Evolutionary conservation across 2,329 filamentous ascomycete genomes (phyloP).

Genomic region (Phaeomoniella chlamydospora): DNA sequence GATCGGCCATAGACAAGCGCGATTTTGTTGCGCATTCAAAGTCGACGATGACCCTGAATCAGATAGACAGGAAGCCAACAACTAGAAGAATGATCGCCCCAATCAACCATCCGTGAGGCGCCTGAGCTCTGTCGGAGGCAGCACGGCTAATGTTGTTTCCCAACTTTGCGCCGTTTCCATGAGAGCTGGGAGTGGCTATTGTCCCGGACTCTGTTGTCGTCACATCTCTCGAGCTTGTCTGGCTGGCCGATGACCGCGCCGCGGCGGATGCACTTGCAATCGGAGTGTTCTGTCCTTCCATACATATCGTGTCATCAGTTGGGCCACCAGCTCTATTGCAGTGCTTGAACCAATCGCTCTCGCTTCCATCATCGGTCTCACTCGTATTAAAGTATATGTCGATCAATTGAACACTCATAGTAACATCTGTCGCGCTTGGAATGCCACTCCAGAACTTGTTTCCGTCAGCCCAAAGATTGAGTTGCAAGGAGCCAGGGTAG

Average conservation of each 20-base stretch:
- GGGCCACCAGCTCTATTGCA: not conserved
- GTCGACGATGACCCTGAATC: too few species aligned
- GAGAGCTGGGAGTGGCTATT: not conserved
- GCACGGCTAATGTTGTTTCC: not conserved
- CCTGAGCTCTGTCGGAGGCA: not conserved
- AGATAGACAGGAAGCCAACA: too few species aligned
- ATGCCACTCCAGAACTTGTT: constrained; percentile 13
- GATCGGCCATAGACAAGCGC: too few species aligned
- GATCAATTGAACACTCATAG: constrained; percentile 11
- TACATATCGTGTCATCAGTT: not conserved
- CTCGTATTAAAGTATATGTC: constrained; percentile 15
- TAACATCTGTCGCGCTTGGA: constrained; percentile 14
- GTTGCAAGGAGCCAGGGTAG: constrained; percentile 10
- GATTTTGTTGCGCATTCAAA: too few species aligned
- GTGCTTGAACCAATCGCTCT: not conserved
- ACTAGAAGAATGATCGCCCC: too few species aligned
- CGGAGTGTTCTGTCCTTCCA: not conserved
- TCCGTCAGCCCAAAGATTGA: constrained; percentile 17
- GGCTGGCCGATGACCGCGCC: not conserved
- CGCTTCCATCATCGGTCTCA: constrained; percentile 2
- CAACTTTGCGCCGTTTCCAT: too few species aligned
- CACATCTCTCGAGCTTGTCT: not conserved
- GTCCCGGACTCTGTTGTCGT: not conserved
- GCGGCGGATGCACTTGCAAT: not conserved
- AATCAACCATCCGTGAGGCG: not conserved